These are phyloP conservation scores for Kurtzmaniella fragi DNA, from an alignment of 805 yeast species.

Conservation along the genomic window DNA sequence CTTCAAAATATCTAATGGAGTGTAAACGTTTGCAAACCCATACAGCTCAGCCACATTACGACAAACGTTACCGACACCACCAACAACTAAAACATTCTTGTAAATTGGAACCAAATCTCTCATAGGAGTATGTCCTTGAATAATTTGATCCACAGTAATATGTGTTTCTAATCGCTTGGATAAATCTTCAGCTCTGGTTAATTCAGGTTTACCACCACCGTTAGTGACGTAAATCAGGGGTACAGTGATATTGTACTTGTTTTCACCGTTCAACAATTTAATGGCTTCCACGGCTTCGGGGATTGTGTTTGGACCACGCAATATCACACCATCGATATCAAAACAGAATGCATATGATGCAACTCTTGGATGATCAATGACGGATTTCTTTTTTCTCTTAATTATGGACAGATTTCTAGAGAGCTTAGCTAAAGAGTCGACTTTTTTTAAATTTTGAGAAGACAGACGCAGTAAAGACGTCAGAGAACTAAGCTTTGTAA, in stretches of 20 bases:
- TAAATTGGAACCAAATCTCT: conserved; percentile 65
- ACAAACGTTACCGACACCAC: conserved; percentile 84
- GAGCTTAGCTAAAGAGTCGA: conserved; percentile 40
- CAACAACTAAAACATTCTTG: conserved; percentile 77
- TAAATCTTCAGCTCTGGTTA: conserved; percentile 67
- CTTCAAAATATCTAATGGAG: conserved; percentile 76
- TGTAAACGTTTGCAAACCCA: conserved; percentile 78
- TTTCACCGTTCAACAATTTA: conserved; percentile 68
- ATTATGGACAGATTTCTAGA: conserved; percentile 43
- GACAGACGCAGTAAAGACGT: conserved; percentile 32
- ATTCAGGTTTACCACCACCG: conserved; percentile 88
- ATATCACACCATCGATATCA: conserved; percentile 88
- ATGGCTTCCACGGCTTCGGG: conserved; percentile 77
- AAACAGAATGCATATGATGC: conserved; percentile 88
- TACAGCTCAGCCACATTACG: conserved; percentile 77
- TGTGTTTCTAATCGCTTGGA: conserved; percentile 53
- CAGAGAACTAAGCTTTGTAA: conserved; percentile 34
- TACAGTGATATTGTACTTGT: conserved; percentile 69
- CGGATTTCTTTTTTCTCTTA: conserved; percentile 43
- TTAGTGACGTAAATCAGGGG: conserved; percentile 86
- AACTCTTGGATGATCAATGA: conserved; percentile 65
- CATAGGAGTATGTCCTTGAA: conserved; percentile 95
- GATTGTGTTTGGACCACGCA: conserved; percentile 78
- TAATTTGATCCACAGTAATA: conserved; percentile 72
- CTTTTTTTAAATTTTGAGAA: conserved; percentile 35